phyloP scores from a whole-genome alignment of 1,284 basidiomycete species.

The Volvariella surrecta region DNA sequence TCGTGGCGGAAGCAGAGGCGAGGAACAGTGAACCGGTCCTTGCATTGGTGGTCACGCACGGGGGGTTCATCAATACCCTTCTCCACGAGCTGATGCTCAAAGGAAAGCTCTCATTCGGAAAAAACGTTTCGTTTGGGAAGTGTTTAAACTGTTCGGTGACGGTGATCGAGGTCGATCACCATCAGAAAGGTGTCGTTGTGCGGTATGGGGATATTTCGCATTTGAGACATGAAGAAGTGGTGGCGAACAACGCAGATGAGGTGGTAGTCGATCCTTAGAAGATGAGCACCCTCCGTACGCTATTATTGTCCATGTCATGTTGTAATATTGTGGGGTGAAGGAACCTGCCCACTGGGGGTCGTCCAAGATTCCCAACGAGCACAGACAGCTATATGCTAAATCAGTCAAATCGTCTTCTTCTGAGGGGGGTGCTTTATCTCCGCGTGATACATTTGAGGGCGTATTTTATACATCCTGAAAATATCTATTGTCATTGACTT shows the following conservation, averaged over 20 bases:
- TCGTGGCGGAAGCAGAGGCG: conserved; percentile 10
- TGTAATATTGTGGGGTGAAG: background rate
- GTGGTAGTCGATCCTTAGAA: conserved; percentile 9
- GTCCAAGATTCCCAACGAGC: too few relatives aligned
- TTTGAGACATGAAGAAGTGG: conserved; percentile 23
- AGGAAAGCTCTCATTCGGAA: conserved; percentile 25
- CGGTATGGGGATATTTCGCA: conserved; percentile 51
- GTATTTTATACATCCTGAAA: too few relatives aligned
- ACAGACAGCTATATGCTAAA: too few relatives aligned
- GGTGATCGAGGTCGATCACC: conserved; percentile 40
- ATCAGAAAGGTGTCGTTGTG: conserved; percentile 34
- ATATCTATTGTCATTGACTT: too few relatives aligned
- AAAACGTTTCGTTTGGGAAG: conserved; percentile 33
- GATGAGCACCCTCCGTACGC: background rate
- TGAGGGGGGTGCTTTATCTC: too few relatives aligned
- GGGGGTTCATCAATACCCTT: conserved; percentile 50
- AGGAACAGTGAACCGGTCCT: conserved; percentile 20
- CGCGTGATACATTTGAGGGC: too few relatives aligned
- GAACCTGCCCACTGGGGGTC: too few relatives aligned
- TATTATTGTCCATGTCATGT: background rate
- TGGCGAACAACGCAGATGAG: conserved; percentile 46
- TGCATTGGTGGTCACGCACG: conserved; percentile 59
- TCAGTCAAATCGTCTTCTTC: too few relatives aligned
- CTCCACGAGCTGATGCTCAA: conserved; percentile 35
- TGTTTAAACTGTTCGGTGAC: conserved; percentile 56